phyloP scores from a whole-genome alignment of 2,329 filamentous ascomycete genomes.

The Paramyrothecium roridum region DNA sequence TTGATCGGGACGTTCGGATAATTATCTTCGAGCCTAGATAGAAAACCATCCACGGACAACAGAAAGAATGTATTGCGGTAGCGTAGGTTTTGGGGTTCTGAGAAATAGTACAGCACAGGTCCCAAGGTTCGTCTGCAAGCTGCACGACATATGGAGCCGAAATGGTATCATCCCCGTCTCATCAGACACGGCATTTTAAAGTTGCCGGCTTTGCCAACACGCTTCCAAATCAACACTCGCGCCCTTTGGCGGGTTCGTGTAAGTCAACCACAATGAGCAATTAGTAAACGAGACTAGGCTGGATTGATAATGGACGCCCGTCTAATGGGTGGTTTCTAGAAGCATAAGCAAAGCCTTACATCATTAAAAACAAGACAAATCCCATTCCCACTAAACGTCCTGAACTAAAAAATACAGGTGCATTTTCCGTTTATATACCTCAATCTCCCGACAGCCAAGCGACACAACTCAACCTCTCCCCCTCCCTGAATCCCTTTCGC shows the following conservation, averaged over 20 bases:
- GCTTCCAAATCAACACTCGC: neutral
- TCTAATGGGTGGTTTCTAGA: neutral
- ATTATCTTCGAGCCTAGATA: no score
- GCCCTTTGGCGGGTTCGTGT: neutral
- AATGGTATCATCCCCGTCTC: neutral
- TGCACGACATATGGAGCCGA: neutral
- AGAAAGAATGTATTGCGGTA: no score
- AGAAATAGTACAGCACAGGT: no score
- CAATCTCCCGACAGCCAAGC: no score
- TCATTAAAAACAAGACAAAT: neutral
- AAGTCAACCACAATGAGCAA: no score
- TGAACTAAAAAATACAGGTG: no score
- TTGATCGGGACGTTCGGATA: no score
- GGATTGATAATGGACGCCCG: neutral
- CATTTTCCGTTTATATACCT: no score
- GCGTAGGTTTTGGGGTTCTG: no score
- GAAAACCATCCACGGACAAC: no score
- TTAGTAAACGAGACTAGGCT: neutral
- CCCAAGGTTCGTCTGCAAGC: neutral
- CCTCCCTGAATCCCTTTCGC: slow-evolving; percentile 15
- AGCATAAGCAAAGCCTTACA: neutral
- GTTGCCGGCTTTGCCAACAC: neutral
- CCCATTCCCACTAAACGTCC: neutral
- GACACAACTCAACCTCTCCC: slow-evolving; percentile 1
- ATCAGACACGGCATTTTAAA: neutral